Evolutionary conservation across 108 stramenopile species (phyloP).

Genomic region (Aurantiochytrium sp.): DNA sequence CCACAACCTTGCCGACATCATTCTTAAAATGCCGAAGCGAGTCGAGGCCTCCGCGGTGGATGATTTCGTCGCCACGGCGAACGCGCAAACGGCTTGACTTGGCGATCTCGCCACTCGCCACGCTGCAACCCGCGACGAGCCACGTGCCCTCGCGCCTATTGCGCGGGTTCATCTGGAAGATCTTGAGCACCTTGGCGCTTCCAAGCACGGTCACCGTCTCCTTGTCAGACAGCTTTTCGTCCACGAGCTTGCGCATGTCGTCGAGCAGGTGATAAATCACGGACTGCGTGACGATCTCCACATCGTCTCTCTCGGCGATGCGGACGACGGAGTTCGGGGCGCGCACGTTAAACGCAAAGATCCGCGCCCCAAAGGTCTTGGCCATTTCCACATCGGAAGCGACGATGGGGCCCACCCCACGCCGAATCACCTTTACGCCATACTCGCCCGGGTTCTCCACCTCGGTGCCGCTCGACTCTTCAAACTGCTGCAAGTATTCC

Average conservation of each 20-base stretch:
- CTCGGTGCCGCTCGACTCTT: slow-evolving; percentile 46
- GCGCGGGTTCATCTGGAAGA: slow-evolving; percentile 38
- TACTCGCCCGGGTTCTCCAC: not conserved
- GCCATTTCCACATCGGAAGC: slow-evolving; percentile 90
- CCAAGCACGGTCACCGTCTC: slow-evolving; percentile 32
- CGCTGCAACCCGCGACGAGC: slow-evolving; percentile 87
- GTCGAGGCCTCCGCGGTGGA: slow-evolving; percentile 45
- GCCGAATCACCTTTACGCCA: slow-evolving; percentile 73
- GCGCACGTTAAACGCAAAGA: slow-evolving; percentile 53
- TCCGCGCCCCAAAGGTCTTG: slow-evolving; percentile 50
- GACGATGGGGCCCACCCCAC: slow-evolving; percentile 83
- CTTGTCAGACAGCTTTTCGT: not conserved
- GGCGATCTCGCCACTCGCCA: slow-evolving; percentile 74
- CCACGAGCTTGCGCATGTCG: slow-evolving; percentile 24
- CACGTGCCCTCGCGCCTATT: not conserved
- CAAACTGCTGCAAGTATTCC: slow-evolving; percentile 50
- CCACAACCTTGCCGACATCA: slow-evolving; percentile 46
- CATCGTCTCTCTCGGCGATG: slow-evolving; percentile 35
- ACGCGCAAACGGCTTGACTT: slow-evolving; percentile 85
- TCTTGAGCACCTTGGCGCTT: slow-evolving; percentile 37
- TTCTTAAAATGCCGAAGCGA: slow-evolving; percentile 86
- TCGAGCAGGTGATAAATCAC: slow-evolving; percentile 56
- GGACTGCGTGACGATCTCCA: slow-evolving; percentile 42
- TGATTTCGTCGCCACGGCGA: slow-evolving; percentile 82
- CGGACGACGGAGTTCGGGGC: slow-evolving; percentile 35